Percentiles rank a stretch among this genome's conserved stretches.
Evolutionary conservation across 768 basidiomycete genomes (phyloP).

Genomic region (Cyathus striatus): DNA sequence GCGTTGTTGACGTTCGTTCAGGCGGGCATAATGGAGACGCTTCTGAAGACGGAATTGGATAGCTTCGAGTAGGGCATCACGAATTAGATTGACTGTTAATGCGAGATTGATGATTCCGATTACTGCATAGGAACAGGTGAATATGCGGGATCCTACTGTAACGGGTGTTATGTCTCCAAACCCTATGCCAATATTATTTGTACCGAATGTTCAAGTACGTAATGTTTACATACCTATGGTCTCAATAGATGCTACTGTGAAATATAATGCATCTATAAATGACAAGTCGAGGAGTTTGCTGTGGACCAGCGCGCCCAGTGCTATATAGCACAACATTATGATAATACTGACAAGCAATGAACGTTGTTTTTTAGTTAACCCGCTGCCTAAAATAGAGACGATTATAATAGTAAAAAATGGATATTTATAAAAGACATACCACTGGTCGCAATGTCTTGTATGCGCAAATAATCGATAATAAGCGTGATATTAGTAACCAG

Average conservation of each 20-base stretch:
- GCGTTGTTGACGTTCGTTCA: constrained; percentile 40
- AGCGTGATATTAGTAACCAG: constrained; percentile 64
- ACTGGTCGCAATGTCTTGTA: constrained; percentile 56
- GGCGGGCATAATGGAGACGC: constrained; percentile 43
- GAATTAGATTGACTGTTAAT: constrained; percentile 57
- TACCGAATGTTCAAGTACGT: constrained; percentile 3
- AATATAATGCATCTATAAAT: constrained; percentile 77
- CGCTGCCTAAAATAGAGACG: constrained; percentile 49
- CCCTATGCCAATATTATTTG: constrained; percentile 23
- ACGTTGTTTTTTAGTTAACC: constrained; percentile 75
- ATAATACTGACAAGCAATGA: constrained; percentile 79
- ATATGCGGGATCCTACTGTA: constrained; percentile 47
- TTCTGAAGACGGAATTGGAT: constrained; percentile 60
- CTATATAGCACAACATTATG: constrained; percentile 65
- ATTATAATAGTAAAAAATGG: constrained; percentile 1
- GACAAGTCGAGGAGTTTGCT: constrained; percentile 45
- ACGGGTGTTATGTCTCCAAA: constrained; percentile 73
- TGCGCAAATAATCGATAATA: constrained; percentile 53
- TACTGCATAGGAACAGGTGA: constrained; percentile 51
- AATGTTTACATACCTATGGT: constrained; percentile 41
- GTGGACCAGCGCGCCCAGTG: constrained; percentile 62
- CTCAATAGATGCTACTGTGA: constrained; percentile 69
- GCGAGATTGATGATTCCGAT: constrained; percentile 62
- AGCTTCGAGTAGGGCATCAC: constrained; percentile 71
- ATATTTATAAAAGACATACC: constrained; percentile 28